phyloP scores from a whole-genome alignment of 768 basidiomycete genomes.

The Astraeus odoratus region DNA sequence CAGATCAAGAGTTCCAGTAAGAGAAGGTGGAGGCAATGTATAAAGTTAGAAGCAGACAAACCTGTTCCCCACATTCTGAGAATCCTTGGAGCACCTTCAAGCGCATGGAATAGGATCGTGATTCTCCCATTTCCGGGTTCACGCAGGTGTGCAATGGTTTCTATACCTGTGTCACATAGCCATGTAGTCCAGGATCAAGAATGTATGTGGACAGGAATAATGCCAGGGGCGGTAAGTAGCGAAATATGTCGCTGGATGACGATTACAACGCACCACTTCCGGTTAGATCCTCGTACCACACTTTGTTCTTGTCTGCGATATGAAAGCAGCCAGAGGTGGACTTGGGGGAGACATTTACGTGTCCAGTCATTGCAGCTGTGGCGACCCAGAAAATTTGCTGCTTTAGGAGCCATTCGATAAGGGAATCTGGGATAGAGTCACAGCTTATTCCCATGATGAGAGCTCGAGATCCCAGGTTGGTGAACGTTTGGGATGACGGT shows the following conservation, averaged over 20 bases:
- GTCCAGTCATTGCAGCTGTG: slow-evolving; percentile 57
- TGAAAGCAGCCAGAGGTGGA: slow-evolving; percentile 56
- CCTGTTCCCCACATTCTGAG: slow-evolving; percentile 55
- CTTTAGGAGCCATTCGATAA: slow-evolving; percentile 49
- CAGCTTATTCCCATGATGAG: slow-evolving; percentile 51
- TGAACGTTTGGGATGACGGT: no score
- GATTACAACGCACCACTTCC: slow-evolving; percentile 49
- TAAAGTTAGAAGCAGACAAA: slow-evolving; percentile 14
- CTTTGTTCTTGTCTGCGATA: slow-evolving; percentile 41
- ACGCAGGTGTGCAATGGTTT: slow-evolving; percentile 55
- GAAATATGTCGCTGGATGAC: background rate
- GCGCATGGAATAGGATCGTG: slow-evolving; percentile 55
- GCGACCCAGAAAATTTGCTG: slow-evolving; percentile 73
- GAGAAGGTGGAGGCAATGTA: background rate
- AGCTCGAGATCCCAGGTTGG: no score
- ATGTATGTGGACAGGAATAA: no score
- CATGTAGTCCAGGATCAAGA: background rate
- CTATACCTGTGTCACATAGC: slow-evolving; percentile 33
- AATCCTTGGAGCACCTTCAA: slow-evolving; percentile 53
- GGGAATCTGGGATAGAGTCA: slow-evolving; percentile 47
- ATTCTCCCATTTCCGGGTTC: slow-evolving; percentile 51
- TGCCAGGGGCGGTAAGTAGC: background rate
- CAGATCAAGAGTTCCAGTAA: background rate
- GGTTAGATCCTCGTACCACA: slow-evolving; percentile 73
- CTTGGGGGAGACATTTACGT: slow-evolving; percentile 66